phyloP scores from a whole-genome alignment of 305 asterid genomes.

The Andrographis paniculata region DNA sequence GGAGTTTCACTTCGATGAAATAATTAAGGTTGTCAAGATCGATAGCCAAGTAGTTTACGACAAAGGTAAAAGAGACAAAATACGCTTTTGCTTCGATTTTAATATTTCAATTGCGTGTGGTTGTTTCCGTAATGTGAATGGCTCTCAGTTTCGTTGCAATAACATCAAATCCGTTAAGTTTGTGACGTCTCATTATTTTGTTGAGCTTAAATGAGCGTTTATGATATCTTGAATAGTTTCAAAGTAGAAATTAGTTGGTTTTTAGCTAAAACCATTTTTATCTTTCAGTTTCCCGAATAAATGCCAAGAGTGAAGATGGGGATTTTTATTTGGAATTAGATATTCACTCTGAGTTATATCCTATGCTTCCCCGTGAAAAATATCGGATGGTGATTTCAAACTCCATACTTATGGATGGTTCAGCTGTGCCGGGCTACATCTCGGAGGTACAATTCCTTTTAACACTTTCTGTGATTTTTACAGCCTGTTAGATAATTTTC shows the following conservation, averaged over 20 bases:
- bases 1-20: neutral
- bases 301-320: slow-evolving; percentile 42
- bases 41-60: slow-evolving; percentile 30
- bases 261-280: slow-evolving; percentile 7
- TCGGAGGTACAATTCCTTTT: slow-evolving; percentile 40
- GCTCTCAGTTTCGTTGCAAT: neutral
- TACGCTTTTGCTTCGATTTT: neutral
- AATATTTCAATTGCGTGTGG: neutral
- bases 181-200: too few relatives aligned
- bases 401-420: slow-evolving; percentile 45
- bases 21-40: neutral
- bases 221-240: neutral
- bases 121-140: neutral
- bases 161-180: neutral
- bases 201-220: neutral
- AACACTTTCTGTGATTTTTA: neutral
- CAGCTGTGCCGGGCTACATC: slow-evolving; percentile 30
- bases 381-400: slow-evolving; percentile 59
- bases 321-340: slow-evolving; percentile 47
- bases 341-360: slow-evolving; percentile 57
- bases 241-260: neutral
- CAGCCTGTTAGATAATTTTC: neutral
- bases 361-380: slow-evolving; percentile 44
- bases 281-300: slow-evolving; percentile 65
- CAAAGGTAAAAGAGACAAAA: slow-evolving; percentile 27